Conservation (phyloP, 2,329 filamentous ascomycete genomes). For the Sordariomycetes sp. region DNA sequence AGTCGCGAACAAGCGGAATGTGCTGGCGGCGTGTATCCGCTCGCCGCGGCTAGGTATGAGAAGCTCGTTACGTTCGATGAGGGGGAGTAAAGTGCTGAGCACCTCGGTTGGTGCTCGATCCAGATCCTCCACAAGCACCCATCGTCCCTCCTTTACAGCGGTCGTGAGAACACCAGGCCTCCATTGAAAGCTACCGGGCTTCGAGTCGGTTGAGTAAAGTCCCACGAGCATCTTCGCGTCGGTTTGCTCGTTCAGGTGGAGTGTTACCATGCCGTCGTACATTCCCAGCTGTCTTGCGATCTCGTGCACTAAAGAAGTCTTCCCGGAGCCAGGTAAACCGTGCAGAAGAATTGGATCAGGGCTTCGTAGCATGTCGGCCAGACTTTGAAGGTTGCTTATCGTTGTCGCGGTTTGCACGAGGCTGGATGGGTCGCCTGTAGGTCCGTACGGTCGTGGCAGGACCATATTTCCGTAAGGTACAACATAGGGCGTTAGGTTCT, state of each 20-base stretch:
- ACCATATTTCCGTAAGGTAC: conserved; percentile 58
- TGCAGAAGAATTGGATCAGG: conserved; percentile 69
- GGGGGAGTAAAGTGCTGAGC: conserved; percentile 81
- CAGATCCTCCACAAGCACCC: conserved; percentile 95
- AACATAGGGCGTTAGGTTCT: conserved; percentile 49
- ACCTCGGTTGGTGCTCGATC: conserved; percentile 93
- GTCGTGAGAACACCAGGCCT: conserved; percentile 86
- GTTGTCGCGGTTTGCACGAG: conserved; percentile 69
- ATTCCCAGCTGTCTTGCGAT: conserved; percentile 73
- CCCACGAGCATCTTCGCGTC: conserved; percentile 95
- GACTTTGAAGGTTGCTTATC: conserved; percentile 55
- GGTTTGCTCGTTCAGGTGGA: conserved; percentile 96
- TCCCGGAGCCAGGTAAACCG: conserved; percentile 79
- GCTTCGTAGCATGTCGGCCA: conserved; percentile 60
- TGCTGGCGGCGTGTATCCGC: conserved; percentile 69
- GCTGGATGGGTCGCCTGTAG: conserved; percentile 32
- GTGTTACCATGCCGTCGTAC: conserved; percentile 74
- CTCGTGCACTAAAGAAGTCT: conserved; percentile 79
- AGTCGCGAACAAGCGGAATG: conserved; percentile 87
- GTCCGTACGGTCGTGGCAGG: conserved; percentile 52
- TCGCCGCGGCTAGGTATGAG: conserved; percentile 85
- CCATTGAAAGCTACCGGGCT: conserved; percentile 87
- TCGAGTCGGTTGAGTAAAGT: conserved; percentile 82
- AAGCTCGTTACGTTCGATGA: conserved; percentile 88
- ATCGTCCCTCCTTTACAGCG: conserved; percentile 86